phyloP scores from a whole-genome alignment of 805 yeast species.

The Metschnikowia arizonensis region DNA sequence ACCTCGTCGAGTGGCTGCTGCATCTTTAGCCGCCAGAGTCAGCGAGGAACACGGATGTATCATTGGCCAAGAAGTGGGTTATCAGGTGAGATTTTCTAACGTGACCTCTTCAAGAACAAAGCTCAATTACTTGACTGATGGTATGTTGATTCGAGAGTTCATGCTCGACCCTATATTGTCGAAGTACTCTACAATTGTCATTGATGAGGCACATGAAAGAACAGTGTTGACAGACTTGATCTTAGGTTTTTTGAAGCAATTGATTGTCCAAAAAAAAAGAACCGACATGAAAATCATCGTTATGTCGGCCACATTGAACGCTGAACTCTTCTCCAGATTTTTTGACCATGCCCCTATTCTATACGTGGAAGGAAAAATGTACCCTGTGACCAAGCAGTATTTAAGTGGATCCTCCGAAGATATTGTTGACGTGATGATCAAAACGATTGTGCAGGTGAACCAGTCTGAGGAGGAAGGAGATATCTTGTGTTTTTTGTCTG shows the following conservation, averaged over 20 bases:
- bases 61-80: slow-evolving; percentile 83
- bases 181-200: slow-evolving; percentile 69
- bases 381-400: slow-evolving; percentile 72
- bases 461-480: slow-evolving; percentile 82
- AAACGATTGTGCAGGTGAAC: slow-evolving; percentile 74
- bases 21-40: slow-evolving; percentile 87
- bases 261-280: slow-evolving; percentile 47
- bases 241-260: slow-evolving; percentile 78
- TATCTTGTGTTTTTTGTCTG: slow-evolving; percentile 86
- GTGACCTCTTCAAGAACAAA: slow-evolving; percentile 54
- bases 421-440: slow-evolving; percentile 72
- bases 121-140: slow-evolving; percentile 88
- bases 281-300: slow-evolving; percentile 66
- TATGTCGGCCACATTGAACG: slow-evolving; percentile 97
- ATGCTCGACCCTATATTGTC: slow-evolving; percentile 66
- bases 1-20: slow-evolving; percentile 97
- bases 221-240: slow-evolving; percentile 87
- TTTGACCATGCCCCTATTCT: slow-evolving; percentile 78
- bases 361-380: slow-evolving; percentile 86
- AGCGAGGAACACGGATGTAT: slow-evolving; percentile 78
- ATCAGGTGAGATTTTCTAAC: slow-evolving; percentile 88
- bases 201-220: slow-evolving; percentile 98
- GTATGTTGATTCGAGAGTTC: slow-evolving; percentile 91
- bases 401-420: slow-evolving; percentile 67
- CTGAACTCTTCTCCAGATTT: slow-evolving; percentile 76